Conservation (phyloP, 768 basidiomycete species). For the Suillus subalutaceus region DNA sequence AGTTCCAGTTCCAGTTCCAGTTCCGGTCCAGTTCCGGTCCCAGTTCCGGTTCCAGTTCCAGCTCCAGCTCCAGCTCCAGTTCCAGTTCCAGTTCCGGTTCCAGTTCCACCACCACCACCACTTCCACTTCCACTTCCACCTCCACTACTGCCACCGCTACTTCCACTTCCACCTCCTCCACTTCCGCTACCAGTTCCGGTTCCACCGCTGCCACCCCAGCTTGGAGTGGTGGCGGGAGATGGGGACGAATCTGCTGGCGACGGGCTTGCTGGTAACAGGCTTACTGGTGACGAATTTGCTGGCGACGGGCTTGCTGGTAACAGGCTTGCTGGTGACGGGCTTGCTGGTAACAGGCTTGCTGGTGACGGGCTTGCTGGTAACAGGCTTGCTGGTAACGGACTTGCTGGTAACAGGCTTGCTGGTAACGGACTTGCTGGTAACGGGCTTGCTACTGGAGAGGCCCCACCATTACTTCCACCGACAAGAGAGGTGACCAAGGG, state of each 20-base stretch:
- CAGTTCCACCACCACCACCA: neutral
- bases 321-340: constrained; percentile 2
- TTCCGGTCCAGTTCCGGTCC: neutral
- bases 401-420: neutral
- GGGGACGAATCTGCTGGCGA: neutral
- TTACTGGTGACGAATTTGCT: neutral
- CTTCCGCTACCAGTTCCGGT: constrained; percentile 3
- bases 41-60: neutral
- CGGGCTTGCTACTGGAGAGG: constrained; percentile 6
- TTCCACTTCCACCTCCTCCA: neutral
- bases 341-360: neutral
- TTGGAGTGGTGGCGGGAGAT: constrained; percentile 6
- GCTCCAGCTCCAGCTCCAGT: neutral
- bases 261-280: constrained; percentile 1
- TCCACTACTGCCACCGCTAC: neutral
- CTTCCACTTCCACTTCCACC: neutral
- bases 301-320: neutral
- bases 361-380: constrained; percentile 18
- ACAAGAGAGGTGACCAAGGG: constrained; percentile 40
- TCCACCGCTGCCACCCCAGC: constrained; percentile 9
- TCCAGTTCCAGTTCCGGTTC: neutral
- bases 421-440: constrained; percentile 4
- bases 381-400: constrained; percentile 43
- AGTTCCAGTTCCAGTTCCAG: neutral
- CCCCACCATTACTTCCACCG: constrained; percentile 18